Percentiles rank a stretch among this genome's conserved stretches.
These are phyloP conservation scores for Trichoderma citrinoviride DNA, from an alignment of 2,329 filamentous ascomycete species.

Conservation along the genomic window DNA sequence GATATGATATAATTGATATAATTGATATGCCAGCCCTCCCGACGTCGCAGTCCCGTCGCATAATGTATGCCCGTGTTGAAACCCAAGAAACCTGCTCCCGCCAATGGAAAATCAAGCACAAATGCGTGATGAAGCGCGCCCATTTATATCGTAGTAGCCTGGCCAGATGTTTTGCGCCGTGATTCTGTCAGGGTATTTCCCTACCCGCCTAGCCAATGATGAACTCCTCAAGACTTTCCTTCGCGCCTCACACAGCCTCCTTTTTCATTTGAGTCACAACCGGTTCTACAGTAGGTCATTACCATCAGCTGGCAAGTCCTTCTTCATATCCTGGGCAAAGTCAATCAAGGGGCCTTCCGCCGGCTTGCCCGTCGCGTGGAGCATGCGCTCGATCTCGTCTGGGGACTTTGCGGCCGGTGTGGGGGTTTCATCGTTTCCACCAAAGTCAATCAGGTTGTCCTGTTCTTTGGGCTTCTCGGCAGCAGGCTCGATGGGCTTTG, in stretches of 20 bases:
- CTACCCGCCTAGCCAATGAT: slow-evolving; percentile 16
- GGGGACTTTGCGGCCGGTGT: slow-evolving; percentile 20
- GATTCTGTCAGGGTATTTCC: slow-evolving; percentile 17
- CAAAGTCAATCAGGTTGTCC: slow-evolving; percentile 57
- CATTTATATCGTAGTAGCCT: slow-evolving; percentile 22
- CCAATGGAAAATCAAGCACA: slow-evolving; percentile 18
- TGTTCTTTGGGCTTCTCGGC: slow-evolving; percentile 25
- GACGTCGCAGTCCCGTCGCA: slow-evolving; percentile 6
- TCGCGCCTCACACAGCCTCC: neutral
- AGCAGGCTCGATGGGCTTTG: neutral
- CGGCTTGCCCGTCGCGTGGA: slow-evolving; percentile 48
- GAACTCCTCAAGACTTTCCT: neutral
- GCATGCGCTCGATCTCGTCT: slow-evolving; percentile 44
- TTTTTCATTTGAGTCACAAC: neutral
- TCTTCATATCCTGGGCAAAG: slow-evolving; percentile 55
- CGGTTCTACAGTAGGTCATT: slow-evolving; percentile 2
- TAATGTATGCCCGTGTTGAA: slow-evolving; percentile 16
- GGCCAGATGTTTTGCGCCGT: slow-evolving; percentile 20
- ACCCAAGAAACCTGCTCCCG: slow-evolving; percentile 15
- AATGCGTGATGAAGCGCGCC: slow-evolving; percentile 16
- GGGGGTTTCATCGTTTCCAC: slow-evolving; percentile 39
- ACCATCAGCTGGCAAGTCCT: slow-evolving; percentile 40
- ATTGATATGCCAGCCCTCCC: slow-evolving; percentile 17
- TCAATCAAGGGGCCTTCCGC: slow-evolving; percentile 53
- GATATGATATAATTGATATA: slow-evolving; percentile 15